Conservation (phyloP, 2,329 filamentous ascomycete genomes). For the Podosphaera fusca region DNA sequence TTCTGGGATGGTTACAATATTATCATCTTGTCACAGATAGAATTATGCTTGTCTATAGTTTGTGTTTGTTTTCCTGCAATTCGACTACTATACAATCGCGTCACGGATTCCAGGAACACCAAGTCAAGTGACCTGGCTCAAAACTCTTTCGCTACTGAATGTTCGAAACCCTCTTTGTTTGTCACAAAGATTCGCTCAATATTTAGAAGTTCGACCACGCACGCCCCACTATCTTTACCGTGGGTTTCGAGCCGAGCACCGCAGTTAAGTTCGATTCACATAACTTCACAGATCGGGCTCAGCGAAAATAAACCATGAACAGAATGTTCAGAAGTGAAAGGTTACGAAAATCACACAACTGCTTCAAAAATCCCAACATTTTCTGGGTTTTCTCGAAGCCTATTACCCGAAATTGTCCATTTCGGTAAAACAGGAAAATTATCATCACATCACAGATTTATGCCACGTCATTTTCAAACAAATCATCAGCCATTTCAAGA, state of each 20-base stretch:
- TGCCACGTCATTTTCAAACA: no score
- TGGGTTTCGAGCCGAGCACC: background rate
- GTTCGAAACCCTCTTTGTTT: background rate
- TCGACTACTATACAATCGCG: background rate
- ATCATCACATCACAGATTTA: no score
- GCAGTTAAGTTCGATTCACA: background rate
- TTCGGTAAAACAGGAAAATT: background rate
- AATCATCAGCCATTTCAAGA: no score
- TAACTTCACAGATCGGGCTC: background rate
- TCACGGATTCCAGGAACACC: no score
- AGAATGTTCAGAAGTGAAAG: background rate
- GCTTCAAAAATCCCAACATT: background rate
- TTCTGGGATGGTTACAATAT: background rate
- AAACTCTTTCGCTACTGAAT: background rate
- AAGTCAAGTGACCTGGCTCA: no score
- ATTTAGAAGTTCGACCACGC: background rate
- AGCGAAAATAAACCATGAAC: background rate
- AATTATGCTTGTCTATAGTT: background rate
- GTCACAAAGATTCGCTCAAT: background rate
- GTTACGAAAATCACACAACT: background rate
- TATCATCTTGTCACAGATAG: background rate
- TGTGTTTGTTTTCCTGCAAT: conserved; percentile 1
- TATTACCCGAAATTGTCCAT: background rate
- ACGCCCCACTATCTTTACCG: background rate
- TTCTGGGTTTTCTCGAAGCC: background rate